Base-by-base conservation (phyloP, 2,329 filamentous ascomycete genomes). In the Pseudocercospora vitis region DNA sequence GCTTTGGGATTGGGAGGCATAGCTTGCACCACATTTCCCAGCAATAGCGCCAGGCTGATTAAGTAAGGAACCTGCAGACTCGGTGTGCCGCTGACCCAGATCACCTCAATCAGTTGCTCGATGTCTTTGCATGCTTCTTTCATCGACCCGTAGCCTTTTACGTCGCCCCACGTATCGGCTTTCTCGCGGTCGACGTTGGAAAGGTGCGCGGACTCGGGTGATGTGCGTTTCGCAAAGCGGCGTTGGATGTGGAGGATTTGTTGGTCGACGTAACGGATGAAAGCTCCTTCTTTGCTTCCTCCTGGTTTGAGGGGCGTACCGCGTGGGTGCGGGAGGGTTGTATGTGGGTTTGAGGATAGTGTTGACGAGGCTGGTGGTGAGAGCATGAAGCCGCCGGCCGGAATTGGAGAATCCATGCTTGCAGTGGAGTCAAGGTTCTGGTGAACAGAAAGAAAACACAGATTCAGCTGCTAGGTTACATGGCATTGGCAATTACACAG, bases 81-180 rank as follows among this genome's bases (percentile, higher is more conserved):
- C 91, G 90, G 90, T 18, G 91, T 96, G 7, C 88, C 89, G 24
- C 86, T 89, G 18, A 89, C 81, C 92, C 92, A 97, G 4, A 96
- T 73, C 6, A 95, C 81, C 69, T 95, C 87, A 12, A 95, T 74
- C 9, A 96, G 69, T 4, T 79, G 78, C 52, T 91, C 87, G 0
- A 95, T 71, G 65, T 96, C 90, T 52, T 76, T 81, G 50, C 83
- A 89, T 3, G 90, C 81, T 65, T 91, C 86, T 46, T 75, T 77
- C 68, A 92, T 88, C 48, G 73, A 81, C 50, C 76, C 74, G 59
- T 86, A 87, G 1, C 81, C 81, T 28, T 71, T 69, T 3, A 73
- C 73, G 33, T 70, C 68, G 44, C 65, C 63, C 68, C 65, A 69
- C 7, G 60, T 53, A 35, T 70, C 67, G 46, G 73, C 73, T 8